phyloP scores from a whole-genome alignment of 2,329 filamentous ascomycete species.

The Neofusicoccum parvum region DNA sequence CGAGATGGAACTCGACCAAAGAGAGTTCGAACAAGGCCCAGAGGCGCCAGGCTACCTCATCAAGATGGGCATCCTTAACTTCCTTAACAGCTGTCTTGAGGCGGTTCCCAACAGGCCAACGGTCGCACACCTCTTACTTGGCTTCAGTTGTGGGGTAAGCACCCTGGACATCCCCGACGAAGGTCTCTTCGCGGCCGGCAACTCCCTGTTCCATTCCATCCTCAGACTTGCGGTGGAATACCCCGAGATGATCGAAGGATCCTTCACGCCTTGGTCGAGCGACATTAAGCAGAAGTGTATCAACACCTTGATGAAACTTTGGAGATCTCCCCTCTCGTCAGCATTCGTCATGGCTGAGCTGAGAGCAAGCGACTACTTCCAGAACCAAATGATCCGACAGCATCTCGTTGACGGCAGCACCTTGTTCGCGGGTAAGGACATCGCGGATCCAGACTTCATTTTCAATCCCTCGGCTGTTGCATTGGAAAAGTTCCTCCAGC shows the following conservation, averaged over 20 bases:
- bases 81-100: constrained; percentile 78
- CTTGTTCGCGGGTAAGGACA: constrained; percentile 71
- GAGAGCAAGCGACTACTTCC: constrained; percentile 76
- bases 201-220: constrained; percentile 82
- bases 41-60: constrained; percentile 74
- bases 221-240: constrained; percentile 71
- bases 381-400: constrained; percentile 72
- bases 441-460: constrained; percentile 67
- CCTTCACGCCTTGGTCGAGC: constrained; percentile 45
- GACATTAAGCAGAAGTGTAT: constrained; percentile 48
- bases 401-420: constrained; percentile 69
- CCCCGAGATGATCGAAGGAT: constrained; percentile 52
- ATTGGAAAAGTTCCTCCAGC: constrained; percentile 74
- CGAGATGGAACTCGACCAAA: constrained; percentile 64
- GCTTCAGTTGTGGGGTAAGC: constrained; percentile 77
- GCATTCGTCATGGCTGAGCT: constrained; percentile 76
- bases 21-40: constrained; percentile 73
- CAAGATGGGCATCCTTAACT: constrained; percentile 82
- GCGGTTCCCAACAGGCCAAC: constrained; percentile 77
- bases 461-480: constrained; percentile 67
- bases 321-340: constrained; percentile 79
- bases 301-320: constrained; percentile 75
- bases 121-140: constrained; percentile 86
- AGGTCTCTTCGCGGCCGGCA: constrained; percentile 69
- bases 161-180: constrained; percentile 68